These are phyloP conservation scores for Aquilaria yunnanensis DNA, from an alignment of 345 rosid species.

Conservation along the genomic window DNA sequence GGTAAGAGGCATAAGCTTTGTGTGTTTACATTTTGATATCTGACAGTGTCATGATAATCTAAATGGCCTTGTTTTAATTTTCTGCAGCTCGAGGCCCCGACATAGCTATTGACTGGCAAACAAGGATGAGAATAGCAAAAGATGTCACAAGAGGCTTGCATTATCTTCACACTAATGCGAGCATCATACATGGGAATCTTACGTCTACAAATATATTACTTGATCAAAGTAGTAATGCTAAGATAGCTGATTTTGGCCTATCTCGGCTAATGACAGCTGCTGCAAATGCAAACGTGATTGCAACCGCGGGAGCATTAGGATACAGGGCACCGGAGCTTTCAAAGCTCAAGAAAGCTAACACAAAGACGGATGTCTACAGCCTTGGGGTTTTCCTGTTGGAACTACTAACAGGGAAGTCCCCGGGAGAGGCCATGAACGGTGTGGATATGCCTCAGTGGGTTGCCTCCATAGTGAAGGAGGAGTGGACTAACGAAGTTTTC, in stretches of 20 bases:
- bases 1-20: constrained; percentile 32
- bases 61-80: constrained; percentile 4
- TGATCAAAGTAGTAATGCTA: constrained; percentile 44
- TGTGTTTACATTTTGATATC: background rate
- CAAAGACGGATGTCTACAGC: constrained; percentile 80
- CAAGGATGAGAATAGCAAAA: constrained; percentile 61
- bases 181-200: constrained; percentile 74
- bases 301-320: constrained; percentile 78
- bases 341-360: constrained; percentile 74
- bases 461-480: constrained; percentile 89
- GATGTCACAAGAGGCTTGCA: constrained; percentile 65
- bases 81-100: constrained; percentile 80
- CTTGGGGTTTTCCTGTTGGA: constrained; percentile 82
- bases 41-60: background rate
- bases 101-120: constrained; percentile 59
- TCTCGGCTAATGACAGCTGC: constrained; percentile 70
- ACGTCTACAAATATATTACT: constrained; percentile 77
- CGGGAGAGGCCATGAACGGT: constrained; percentile 69
- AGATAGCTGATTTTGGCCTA: constrained; percentile 73
- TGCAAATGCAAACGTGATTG: constrained; percentile 72
- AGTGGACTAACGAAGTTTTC: constrained; percentile 90
- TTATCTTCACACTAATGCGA: constrained; percentile 66
- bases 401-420: constrained; percentile 88
- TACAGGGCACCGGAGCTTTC: constrained; percentile 93
- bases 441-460: constrained; percentile 96